phyloP scores from a whole-genome alignment of 1,284 basidiomycete species.

The Porogramme epimiltina region DNA sequence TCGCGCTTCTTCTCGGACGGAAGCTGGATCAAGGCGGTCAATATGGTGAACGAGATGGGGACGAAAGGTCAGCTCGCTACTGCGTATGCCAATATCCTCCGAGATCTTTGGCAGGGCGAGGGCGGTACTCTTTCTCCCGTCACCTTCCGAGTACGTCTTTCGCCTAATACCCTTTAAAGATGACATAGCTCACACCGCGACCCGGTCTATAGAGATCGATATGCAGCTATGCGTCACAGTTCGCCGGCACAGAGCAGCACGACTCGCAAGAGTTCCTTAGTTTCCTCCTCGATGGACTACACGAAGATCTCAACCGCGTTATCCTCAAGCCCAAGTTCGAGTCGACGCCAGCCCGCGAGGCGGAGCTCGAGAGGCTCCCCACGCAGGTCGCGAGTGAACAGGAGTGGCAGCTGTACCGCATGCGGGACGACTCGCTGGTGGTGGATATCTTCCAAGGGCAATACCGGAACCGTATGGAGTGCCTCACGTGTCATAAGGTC shows the following conservation, averaged over 20 bases:
- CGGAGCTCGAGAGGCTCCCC: conserved; percentile 84
- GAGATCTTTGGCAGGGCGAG: conserved; percentile 89
- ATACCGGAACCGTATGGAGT: conserved; percentile 89
- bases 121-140: conserved; percentile 84
- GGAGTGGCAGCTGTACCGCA: conserved; percentile 92
- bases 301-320: conserved; percentile 95
- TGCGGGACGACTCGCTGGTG: conserved; percentile 91
- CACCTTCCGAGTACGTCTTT: conserved; percentile 76
- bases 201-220: conserved; percentile 69
- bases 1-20: conserved; percentile 93
- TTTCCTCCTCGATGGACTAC: conserved; percentile 93
- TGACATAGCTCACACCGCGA: neutral
- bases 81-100: conserved; percentile 84
- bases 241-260: conserved; percentile 91
- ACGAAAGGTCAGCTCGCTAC: conserved; percentile 85
- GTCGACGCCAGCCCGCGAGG: conserved; percentile 84
- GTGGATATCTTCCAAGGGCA: conserved; percentile 99
- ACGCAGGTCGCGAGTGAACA: conserved; percentile 89
- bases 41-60: conserved; percentile 85
- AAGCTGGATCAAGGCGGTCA: conserved; percentile 86
- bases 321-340: conserved; percentile 74
- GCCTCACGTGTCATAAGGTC: conserved; percentile 89
- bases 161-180: too few species aligned
- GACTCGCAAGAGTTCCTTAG: conserved; percentile 98
- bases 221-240: conserved; percentile 83